Conservation (phyloP, 148 eudicot species). For the Camellia lanceoleosa region DNA sequence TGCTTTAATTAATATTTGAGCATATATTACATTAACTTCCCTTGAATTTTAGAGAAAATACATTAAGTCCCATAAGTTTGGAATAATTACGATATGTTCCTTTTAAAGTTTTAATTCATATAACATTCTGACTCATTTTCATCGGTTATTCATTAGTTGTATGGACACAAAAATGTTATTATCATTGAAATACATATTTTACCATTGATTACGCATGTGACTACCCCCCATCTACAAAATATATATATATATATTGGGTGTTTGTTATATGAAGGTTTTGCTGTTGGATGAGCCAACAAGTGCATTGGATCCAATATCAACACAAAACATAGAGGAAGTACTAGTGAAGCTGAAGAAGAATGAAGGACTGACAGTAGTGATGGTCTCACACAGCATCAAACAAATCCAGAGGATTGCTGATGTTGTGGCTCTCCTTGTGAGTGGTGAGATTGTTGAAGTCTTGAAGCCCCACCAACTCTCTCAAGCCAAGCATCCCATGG, state of each 20-base stretch:
- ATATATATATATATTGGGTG: neutral
- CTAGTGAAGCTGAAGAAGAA: slow-evolving; percentile 33
- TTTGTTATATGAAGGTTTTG: slow-evolving; percentile 28
- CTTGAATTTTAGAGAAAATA: too few relatives aligned
- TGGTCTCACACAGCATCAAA: slow-evolving; percentile 54
- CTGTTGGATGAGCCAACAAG: slow-evolving; percentile 57
- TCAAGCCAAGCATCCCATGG: slow-evolving; percentile 43
- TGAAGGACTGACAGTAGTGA: slow-evolving; percentile 33
- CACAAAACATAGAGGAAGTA: slow-evolving; percentile 43
- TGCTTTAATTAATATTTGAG: too few relatives aligned
- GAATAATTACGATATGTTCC: too few relatives aligned
- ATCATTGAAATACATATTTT: too few relatives aligned
- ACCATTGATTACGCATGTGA: too few relatives aligned
- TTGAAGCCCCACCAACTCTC: slow-evolving; percentile 31
- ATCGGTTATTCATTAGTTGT: too few relatives aligned
- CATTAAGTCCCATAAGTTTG: too few relatives aligned
- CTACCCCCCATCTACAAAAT: too few relatives aligned
- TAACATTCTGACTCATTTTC: too few relatives aligned
- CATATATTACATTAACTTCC: too few relatives aligned
- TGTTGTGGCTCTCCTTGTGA: slow-evolving; percentile 30
- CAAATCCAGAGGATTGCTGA: slow-evolving; percentile 57
- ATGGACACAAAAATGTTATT: too few relatives aligned
- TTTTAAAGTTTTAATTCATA: too few relatives aligned
- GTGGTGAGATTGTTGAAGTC: slow-evolving; percentile 40
- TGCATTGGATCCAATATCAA: slow-evolving; percentile 56